phyloP scores from a whole-genome alignment of 176 grass and related monocot species.

The Dendrocalamus sinicus region DNA sequence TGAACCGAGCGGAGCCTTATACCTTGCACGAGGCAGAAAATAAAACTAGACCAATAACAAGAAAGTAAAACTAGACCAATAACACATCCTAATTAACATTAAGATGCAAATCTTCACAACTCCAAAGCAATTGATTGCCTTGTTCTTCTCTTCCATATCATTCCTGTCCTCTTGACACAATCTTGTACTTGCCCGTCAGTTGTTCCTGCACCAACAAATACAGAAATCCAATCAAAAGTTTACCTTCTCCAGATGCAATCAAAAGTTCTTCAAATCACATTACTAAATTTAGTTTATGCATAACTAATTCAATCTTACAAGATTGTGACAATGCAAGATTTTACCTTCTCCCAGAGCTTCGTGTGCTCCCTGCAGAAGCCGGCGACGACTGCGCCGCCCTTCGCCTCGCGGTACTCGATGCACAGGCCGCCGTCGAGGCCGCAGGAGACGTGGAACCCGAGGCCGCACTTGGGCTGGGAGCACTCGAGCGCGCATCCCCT shows the following conservation, averaged over 20 bases:
- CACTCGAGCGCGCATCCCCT: conserved; percentile 76
- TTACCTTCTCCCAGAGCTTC: conserved; percentile 87
- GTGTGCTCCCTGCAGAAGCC: conserved; percentile 89
- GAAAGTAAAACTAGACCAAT: no score
- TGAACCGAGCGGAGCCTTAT: no score
- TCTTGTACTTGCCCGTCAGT: conserved; percentile 86
- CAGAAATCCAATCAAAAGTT: background rate
- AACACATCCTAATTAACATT: background rate
- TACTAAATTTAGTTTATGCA: background rate
- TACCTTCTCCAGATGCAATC: no score
- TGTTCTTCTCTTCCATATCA: conserved; percentile 28
- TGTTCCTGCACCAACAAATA: conserved; percentile 78
- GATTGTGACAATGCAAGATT: background rate
- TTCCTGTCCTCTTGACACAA: conserved; percentile 68
- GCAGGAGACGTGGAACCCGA: conserved; percentile 88
- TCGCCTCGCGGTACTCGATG: conserved; percentile 75
- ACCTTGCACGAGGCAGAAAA: no score
- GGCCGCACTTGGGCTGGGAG: conserved; percentile 74
- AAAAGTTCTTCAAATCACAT: background rate
- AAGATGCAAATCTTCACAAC: background rate
- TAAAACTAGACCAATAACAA: no score
- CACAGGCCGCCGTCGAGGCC: conserved; percentile 64
- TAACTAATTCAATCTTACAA: background rate
- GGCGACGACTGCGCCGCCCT: conserved; percentile 65
- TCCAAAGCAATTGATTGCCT: background rate